Base-by-base conservation (phyloP, 169 alveolate genomes). In the Amoebophrya sp. region DNA sequence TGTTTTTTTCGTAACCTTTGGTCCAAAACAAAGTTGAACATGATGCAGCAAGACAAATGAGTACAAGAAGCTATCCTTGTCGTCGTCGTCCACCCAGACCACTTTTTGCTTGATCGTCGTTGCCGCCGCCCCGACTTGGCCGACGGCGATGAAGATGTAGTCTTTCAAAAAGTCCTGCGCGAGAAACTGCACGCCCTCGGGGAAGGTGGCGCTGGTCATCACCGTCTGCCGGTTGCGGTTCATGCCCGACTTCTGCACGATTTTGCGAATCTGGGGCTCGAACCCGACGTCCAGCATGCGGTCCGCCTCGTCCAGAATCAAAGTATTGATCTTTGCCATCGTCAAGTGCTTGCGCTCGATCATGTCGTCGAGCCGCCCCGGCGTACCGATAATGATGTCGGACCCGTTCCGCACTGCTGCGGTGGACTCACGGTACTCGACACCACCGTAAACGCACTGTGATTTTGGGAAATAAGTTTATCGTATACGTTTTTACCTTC, bases 231-330 rank as follows among this genome's bases (percentile, higher is more conserved):
- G 29, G 83, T n/a, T 66, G 29, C 35, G 29, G 39, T 18, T 18
- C 83, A 66, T 66, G 10, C 83, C 83, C 18, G 18, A 47, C 35
- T 66, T 66, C 83, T 66, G 83, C 83, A 66, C 83, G 29, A 66
- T 66, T 2, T 2, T 25, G 10, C 83, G 83, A 25, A 66, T 66
- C 35, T 66, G 83, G 7, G 83, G 83, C 83, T 66, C 94, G 95
- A 95, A 95, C 10, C 98, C 99, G 94, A 94, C 92, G 91, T 96
- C 97, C 92, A 97, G 90, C 92, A 97, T 93, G 93, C 97, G 93
- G 89, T 97, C 99, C 40, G 99, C 99, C 92, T 97, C 99, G 92
- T 97, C 99, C 91, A 97, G 94, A 12, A 97, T 98, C 25, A 97
- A 93, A 95, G 94, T 95, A 32, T 97, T 95, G 77, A 95, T 96